Evolutionary conservation across 768 basidiomycete genomes (phyloP).

Genomic region (Psilocybe cyanescens): DNA sequence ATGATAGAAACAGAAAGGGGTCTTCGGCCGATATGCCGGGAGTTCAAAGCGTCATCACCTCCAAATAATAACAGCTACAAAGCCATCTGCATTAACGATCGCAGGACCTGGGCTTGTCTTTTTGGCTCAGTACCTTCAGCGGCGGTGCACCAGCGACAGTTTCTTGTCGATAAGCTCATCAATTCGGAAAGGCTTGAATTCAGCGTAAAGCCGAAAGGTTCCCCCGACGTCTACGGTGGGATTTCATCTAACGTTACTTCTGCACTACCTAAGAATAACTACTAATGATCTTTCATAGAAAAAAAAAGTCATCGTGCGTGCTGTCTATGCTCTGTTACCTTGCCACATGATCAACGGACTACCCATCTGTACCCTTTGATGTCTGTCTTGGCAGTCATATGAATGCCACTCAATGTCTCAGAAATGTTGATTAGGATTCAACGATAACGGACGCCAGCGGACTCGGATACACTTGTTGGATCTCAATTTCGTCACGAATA

Average conservation of each 20-base stretch:
- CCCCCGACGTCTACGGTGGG: background rate
- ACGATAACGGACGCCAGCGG: background rate
- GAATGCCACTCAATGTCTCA: background rate
- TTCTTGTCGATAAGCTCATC: slow-evolving; percentile 17
- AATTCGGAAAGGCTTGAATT: background rate
- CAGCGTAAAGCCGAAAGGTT: background rate
- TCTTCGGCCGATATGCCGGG: slow-evolving; percentile 2
- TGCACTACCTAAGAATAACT: background rate
- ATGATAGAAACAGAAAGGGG: background rate
- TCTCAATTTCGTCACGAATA: background rate
- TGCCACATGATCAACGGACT: background rate
- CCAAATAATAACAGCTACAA: slow-evolving; percentile 21
- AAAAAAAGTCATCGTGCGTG: background rate
- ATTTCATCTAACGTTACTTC: background rate
- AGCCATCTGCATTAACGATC: background rate
- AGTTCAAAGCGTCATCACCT: background rate
- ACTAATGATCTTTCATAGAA: background rate
- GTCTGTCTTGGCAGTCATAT: background rate
- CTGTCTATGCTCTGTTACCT: background rate
- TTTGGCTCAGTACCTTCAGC: slow-evolving; percentile 1
- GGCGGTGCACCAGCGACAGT: slow-evolving; percentile 10
- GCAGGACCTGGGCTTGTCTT: background rate
- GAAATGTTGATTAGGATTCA: background rate
- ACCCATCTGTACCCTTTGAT: background rate
- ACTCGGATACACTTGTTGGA: no score